phyloP scores from a whole-genome alignment of 495 filamentous ascomycete genomes.

The Hypoxylon fragiforme region DNA sequence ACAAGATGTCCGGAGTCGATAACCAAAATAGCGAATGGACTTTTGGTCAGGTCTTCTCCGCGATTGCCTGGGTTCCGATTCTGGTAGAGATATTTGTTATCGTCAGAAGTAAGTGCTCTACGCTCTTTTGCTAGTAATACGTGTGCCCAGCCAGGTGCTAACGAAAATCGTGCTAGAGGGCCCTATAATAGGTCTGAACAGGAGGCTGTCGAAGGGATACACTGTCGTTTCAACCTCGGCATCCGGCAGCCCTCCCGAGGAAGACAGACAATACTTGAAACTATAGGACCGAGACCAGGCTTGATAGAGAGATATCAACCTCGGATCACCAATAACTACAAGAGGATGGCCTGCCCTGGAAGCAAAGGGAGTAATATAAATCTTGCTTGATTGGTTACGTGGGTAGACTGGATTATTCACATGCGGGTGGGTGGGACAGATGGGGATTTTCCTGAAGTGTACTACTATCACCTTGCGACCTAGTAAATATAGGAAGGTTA shows the following conservation, averaged over 20 bases:
- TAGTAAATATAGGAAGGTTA: no score
- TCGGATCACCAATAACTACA: no score
- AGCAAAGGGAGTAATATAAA: no score
- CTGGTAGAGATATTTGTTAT: slow-evolving; percentile 11
- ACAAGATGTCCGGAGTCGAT: slow-evolving; percentile 1
- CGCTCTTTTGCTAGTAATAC: not conserved
- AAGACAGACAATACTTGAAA: not conserved
- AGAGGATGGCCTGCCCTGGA: no score
- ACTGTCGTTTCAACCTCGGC: not conserved
- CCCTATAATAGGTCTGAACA: slow-evolving; percentile 6
- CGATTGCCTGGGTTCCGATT: slow-evolving; percentile 16
- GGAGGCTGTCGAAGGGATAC: slow-evolving; percentile 13
- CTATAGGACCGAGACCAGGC: no score
- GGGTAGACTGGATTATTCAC: no score
- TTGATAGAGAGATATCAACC: no score
- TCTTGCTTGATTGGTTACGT: no score
- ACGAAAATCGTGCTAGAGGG: slow-evolving; percentile 11
- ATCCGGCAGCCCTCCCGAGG: not conserved
- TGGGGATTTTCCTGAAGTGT: no score
- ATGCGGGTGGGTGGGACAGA: no score
- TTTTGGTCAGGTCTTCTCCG: slow-evolving; percentile 17
- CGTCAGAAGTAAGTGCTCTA: slow-evolving; percentile 3
- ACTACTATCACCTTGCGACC: no score
- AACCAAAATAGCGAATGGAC: slow-evolving; percentile 20
- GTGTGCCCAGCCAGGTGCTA: not conserved